Conservation (phyloP, 176 grass and related monocot genomes). For the Avena insularis region DNA sequence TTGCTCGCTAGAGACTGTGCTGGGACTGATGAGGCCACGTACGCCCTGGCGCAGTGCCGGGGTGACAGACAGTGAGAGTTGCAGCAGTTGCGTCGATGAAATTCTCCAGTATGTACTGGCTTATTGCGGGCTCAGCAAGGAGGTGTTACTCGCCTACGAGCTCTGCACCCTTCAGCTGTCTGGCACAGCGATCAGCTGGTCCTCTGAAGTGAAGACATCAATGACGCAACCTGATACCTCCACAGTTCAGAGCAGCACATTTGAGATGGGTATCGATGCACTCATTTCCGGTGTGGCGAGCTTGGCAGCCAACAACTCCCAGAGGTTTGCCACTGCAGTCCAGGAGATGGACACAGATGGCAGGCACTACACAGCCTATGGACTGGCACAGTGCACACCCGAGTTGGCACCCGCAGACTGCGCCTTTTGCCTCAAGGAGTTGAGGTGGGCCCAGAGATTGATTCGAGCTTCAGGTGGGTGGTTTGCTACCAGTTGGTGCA, state of each 20-base stretch:
- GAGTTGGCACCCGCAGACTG: neutral
- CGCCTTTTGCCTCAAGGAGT: rapidly evolving
- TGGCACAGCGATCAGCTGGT: neutral
- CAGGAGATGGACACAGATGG: neutral
- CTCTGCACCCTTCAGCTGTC: neutral
- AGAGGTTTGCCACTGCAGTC: neutral
- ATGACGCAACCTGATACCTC: neutral
- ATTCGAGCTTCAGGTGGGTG: neutral
- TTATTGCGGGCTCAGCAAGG: neutral
- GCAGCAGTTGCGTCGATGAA: neutral
- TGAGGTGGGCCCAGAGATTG: neutral
- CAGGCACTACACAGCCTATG: neutral
- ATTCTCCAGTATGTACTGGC: neutral
- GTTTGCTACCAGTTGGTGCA: neutral
- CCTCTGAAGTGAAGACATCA: neutral
- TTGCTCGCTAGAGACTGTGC: neutral
- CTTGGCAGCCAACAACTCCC: neutral
- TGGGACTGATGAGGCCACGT: neutral
- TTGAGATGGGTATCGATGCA: neutral
- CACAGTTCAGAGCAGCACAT: neutral
- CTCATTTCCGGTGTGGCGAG: neutral
- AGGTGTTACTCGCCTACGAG: neutral
- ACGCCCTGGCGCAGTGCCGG: neutral
- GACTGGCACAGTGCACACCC: neutral
- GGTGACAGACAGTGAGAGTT: neutral